phyloP scores from a whole-genome alignment of 2,329 filamentous ascomycete species.

The Trichoderma guizhouense region DNA sequence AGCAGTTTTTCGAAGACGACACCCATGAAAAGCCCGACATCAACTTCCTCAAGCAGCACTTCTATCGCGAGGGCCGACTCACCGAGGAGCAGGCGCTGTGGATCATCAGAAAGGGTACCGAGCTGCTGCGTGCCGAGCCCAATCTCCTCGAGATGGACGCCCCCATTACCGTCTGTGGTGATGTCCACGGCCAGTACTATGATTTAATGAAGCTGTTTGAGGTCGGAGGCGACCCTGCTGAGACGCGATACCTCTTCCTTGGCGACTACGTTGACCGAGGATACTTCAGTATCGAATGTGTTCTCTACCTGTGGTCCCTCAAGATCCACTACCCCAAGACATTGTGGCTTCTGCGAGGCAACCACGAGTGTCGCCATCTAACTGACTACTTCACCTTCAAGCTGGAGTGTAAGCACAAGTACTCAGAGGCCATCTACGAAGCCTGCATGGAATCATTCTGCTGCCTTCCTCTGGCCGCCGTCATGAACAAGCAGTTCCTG shows the following conservation, averaged over 20 bases:
- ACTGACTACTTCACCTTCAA: slow-evolving; percentile 99
- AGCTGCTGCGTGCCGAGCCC: slow-evolving; percentile 83
- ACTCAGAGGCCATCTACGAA: slow-evolving; percentile 92
- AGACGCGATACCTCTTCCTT: slow-evolving; percentile 94
- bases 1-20: slow-evolving; percentile 88
- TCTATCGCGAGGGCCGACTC: slow-evolving; percentile 93
- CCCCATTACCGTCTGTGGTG: slow-evolving; percentile 96
- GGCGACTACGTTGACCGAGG: slow-evolving; percentile 98
- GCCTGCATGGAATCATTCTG: slow-evolving; percentile 99
- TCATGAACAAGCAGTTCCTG: slow-evolving; percentile 99
- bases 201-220: slow-evolving; percentile 99
- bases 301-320: slow-evolving; percentile 93
- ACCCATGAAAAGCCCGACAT: slow-evolving; percentile 88
- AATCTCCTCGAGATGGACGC: slow-evolving; percentile 99
- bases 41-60: slow-evolving; percentile 93
- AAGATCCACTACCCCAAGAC: slow-evolving; percentile 99
- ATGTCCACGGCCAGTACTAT: slow-evolving; percentile 98
- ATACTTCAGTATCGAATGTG: slow-evolving; percentile 99
- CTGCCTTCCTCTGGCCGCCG: slow-evolving; percentile 82
- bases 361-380: slow-evolving; percentile 97
- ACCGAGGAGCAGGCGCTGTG: slow-evolving; percentile 96
- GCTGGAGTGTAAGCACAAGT: slow-evolving; percentile 99
- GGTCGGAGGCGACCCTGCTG: slow-evolving; percentile 91
- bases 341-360: slow-evolving; percentile 93
- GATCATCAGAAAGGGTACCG: slow-evolving; percentile 85